These are phyloP conservation scores for Rusavskia elegans DNA, from an alignment of 495 filamentous ascomycete genomes.

Conservation along the genomic window DNA sequence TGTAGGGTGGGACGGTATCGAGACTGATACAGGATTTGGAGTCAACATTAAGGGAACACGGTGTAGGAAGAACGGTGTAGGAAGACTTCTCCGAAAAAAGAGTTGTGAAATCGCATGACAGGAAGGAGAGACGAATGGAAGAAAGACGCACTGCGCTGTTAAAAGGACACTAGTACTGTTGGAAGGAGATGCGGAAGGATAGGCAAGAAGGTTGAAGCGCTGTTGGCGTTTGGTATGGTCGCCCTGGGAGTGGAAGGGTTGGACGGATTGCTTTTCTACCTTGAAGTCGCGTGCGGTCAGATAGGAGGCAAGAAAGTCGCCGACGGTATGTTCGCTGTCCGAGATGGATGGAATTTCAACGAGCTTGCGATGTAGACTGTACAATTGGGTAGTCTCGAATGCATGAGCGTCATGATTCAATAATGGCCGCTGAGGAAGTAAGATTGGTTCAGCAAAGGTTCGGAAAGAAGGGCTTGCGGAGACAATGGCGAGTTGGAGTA, in stretches of 20 bases:
- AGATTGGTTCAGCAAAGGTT: no score
- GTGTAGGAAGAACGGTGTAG: not conserved
- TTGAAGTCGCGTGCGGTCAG: constrained; percentile 49
- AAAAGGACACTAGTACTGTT: constrained; percentile 48
- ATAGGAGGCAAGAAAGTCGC: constrained; percentile 49
- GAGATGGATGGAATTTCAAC: constrained; percentile 62
- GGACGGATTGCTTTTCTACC: constrained; percentile 44
- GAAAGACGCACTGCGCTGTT: constrained; percentile 36
- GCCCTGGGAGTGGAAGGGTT: constrained; percentile 10
- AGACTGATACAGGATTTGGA: constrained; percentile 20
- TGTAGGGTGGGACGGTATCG: constrained; percentile 52
- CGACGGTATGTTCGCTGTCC: constrained; percentile 54
- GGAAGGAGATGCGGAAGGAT: constrained; percentile 33
- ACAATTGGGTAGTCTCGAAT: constrained; percentile 26
- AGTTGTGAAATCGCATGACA: no score
- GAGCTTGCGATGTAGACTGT: constrained; percentile 62
- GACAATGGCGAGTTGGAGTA: no score
- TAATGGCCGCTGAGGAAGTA: not conserved
- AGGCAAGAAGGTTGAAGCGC: constrained; percentile 69
- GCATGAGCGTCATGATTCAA: not conserved
- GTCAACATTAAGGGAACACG: not conserved
- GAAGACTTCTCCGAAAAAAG: not conserved
- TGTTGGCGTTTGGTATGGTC: constrained; percentile 12
- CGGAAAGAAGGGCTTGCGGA: no score
- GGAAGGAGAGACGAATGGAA: no score